Evolutionary conservation across 495 filamentous ascomycete species (phyloP).

Genomic region (Mytilinidion resinicola): DNA sequence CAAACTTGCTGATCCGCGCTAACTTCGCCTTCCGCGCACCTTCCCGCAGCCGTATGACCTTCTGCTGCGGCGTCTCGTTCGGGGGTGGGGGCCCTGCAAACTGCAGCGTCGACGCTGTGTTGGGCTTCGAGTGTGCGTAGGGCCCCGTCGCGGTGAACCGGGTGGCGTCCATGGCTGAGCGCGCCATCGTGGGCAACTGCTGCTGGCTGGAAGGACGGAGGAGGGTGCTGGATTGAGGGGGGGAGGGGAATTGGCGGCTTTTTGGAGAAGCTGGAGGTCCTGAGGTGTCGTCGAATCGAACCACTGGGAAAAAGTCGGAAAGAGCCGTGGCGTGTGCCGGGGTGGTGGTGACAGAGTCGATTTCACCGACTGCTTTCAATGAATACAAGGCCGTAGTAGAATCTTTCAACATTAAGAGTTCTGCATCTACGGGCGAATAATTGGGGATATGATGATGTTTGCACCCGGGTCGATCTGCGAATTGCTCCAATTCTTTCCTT

Average conservation of each 20-base stretch:
- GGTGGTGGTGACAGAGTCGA: too few relatives aligned
- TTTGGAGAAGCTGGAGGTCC: conserved; percentile 10
- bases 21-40: conserved; percentile 64
- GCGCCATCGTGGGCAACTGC: conserved; percentile 51
- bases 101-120: conserved; percentile 23
- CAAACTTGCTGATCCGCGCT: conserved; percentile 59
- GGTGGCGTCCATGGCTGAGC: conserved; percentile 87
- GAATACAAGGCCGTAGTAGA: too few relatives aligned
- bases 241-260: conserved; percentile 3
- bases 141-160: conserved; percentile 90
- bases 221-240: not conserved
- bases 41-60: conserved; percentile 77
- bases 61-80: conserved; percentile 79
- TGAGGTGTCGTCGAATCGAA: conserved; percentile 4
- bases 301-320: not conserved
- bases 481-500: too few relatives aligned
- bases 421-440: too few relatives aligned
- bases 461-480: too few relatives aligned
- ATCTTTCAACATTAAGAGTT: too few relatives aligned
- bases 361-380: too few relatives aligned
- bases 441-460: too few relatives aligned
- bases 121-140: conserved; percentile 68
- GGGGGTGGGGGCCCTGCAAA: conserved; percentile 33
- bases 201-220: not conserved
- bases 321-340: not conserved